Conservation (phyloP, 2,329 filamentous ascomycete species). For the Fusarium subtropicale region DNA sequence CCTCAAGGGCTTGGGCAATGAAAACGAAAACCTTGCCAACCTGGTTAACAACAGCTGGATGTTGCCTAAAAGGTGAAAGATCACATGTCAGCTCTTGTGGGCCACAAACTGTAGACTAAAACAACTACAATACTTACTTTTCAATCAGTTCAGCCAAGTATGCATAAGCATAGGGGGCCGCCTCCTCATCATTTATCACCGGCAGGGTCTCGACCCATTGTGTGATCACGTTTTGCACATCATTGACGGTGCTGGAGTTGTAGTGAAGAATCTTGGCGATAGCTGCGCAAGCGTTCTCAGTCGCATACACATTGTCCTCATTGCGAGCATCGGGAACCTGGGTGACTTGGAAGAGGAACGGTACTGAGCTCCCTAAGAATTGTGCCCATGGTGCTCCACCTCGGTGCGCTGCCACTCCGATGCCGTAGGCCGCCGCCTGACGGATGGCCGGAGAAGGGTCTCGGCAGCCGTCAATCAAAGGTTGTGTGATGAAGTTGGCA, state of each 20-base stretch:
- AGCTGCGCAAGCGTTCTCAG: slow-evolving; percentile 95
- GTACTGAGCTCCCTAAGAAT: slow-evolving; percentile 84
- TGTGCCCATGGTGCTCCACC: slow-evolving; percentile 88
- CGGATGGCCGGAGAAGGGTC: slow-evolving; percentile 90
- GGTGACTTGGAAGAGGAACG: slow-evolving; percentile 85
- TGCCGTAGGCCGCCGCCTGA: slow-evolving; percentile 95
- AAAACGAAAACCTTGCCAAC: slow-evolving; percentile 85
- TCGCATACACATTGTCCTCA: slow-evolving; percentile 96
- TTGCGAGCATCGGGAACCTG: slow-evolving; percentile 83
- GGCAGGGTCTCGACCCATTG: slow-evolving; percentile 94
- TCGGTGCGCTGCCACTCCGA: slow-evolving; percentile 93
- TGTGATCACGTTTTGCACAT: slow-evolving; percentile 79
- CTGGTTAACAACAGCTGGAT: slow-evolving; percentile 82
- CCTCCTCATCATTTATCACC: slow-evolving; percentile 95
- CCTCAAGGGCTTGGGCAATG: slow-evolving; percentile 89
- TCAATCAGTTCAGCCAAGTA: slow-evolving; percentile 93
- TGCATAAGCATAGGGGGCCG: slow-evolving; percentile 93
- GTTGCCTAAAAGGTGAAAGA: slow-evolving; percentile 70
- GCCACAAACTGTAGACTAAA: background rate
- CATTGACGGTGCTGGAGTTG: slow-evolving; percentile 80
- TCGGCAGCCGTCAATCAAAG: slow-evolving; percentile 85
- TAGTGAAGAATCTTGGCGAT: slow-evolving; percentile 97
- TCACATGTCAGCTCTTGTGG: slow-evolving; percentile 44
- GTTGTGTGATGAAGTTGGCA: slow-evolving; percentile 85
- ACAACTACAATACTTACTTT: slow-evolving; percentile 73